Percentiles rank a stretch among this genome's conserved stretches.
phyloP scores from a whole-genome alignment of 2,329 filamentous ascomycete genomes.

The Pseudomassariella vexata region DNA sequence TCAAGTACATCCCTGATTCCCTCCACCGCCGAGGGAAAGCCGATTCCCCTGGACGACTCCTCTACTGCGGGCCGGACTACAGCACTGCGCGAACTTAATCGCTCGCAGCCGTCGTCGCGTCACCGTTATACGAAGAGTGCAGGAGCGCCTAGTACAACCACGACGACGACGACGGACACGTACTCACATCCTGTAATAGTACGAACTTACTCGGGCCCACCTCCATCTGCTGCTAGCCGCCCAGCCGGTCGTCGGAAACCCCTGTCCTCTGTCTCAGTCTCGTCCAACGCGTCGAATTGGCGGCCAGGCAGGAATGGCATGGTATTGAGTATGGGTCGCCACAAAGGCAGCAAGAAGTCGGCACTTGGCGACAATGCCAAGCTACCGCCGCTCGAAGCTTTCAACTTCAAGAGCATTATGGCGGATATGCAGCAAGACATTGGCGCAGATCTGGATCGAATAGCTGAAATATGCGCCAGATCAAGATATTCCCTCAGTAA shows the following conservation, averaged over 20 bases:
- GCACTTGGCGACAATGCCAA: constrained; percentile 29
- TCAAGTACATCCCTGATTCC: constrained; percentile 48
- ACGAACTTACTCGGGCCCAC: constrained; percentile 52
- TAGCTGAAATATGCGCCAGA: constrained; percentile 61
- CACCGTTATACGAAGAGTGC: constrained; percentile 52
- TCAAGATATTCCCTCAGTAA: constrained; percentile 61
- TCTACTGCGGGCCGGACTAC: constrained; percentile 53
- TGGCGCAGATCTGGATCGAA: constrained; percentile 54
- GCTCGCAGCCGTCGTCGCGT: constrained; percentile 45
- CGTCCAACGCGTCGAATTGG: constrained; percentile 17
- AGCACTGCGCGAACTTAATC: constrained; percentile 54
- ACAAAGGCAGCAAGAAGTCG: constrained; percentile 33
- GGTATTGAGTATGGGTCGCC: constrained; percentile 36
- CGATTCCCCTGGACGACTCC: constrained; percentile 50
- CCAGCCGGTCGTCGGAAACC: constrained; percentile 24
- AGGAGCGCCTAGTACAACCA: constrained; percentile 42
- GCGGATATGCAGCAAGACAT: constrained; percentile 49
- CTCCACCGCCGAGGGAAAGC: constrained; percentile 49
- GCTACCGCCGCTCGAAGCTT: constrained; percentile 57
- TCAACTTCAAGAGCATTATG: constrained; percentile 61
- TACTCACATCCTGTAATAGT: constrained; percentile 63
- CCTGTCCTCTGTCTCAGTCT: constrained; percentile 16
- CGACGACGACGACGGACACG: constrained; percentile 32
- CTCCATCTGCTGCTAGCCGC: constrained; percentile 23
- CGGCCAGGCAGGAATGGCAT: constrained; percentile 30